These are phyloP conservation scores for Chimonanthus salicifolius DNA, from an alignment of 164 flowering plant genomes.

Conservation along the genomic window DNA sequence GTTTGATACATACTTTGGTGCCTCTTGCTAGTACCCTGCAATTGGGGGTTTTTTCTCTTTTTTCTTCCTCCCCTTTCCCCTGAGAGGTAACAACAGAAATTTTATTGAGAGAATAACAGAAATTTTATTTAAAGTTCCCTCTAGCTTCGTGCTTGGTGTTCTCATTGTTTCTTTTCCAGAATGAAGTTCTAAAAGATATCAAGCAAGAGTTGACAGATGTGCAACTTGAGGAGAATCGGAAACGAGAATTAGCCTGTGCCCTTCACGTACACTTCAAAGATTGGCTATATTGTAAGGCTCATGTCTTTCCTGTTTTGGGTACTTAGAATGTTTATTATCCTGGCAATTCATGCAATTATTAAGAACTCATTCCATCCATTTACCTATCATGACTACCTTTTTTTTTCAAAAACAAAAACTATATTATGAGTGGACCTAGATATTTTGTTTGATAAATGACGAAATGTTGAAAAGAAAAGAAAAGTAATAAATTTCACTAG, in stretches of 20 bases:
- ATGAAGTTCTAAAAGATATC: slow-evolving; percentile 55
- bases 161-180: slow-evolving; percentile 34
- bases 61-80: background rate
- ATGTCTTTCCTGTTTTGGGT: background rate
- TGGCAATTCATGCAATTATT: no score
- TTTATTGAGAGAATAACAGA: background rate
- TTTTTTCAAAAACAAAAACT: no score
- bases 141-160: background rate
- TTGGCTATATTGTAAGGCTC: slow-evolving; percentile 85
- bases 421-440: background rate
- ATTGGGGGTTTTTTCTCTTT: background rate
- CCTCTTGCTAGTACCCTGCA: background rate
- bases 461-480: no score
- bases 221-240: slow-evolving; percentile 74
- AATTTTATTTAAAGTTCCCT: background rate
- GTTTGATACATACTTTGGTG: background rate
- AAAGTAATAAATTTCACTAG: background rate
- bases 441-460: background rate
- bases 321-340: background rate
- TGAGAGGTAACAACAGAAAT: background rate
- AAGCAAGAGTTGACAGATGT: slow-evolving; percentile 71
- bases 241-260: slow-evolving; percentile 76
- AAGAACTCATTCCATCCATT: no score
- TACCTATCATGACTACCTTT: background rate
- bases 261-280: slow-evolving; percentile 86